Conservation (phyloP, 371 early-diverging fungal species). For the Zychaea mexicana region DNA sequence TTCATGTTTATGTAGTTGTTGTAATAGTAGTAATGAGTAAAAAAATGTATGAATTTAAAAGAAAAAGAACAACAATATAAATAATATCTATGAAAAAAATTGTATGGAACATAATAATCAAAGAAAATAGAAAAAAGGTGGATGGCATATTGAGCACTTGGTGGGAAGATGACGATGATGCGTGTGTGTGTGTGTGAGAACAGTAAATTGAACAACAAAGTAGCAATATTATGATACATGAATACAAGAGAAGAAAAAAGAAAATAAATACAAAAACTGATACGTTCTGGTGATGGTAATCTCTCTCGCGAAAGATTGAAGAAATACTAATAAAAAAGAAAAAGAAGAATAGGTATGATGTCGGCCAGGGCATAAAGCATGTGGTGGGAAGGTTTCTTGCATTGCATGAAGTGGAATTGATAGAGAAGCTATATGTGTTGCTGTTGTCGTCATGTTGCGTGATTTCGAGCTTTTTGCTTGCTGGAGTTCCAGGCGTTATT, state of each 20-base stretch:
- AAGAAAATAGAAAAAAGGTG: neutral
- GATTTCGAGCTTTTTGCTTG: too few species aligned
- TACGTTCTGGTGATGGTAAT: slow-evolving; percentile 56
- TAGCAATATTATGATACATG: slow-evolving; percentile 37
- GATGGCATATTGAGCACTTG: neutral
- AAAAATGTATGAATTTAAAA: too few species aligned
- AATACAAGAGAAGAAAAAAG: slow-evolving; percentile 54
- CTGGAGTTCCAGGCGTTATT: neutral
- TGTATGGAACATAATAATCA: neutral
- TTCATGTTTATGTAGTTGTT: neutral
- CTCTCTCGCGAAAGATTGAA: neutral
- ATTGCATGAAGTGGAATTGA: too few species aligned
- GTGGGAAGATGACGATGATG: neutral
- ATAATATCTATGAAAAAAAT: neutral
- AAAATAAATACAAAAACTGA: slow-evolving; percentile 58
- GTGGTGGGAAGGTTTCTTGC: neutral
- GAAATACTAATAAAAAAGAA: slow-evolving; percentile 6
- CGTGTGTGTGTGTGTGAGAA: neutral
- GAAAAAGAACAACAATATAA: too few species aligned
- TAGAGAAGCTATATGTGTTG: too few species aligned
- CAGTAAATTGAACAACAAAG: slow-evolving; percentile 33
- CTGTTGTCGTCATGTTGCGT: too few species aligned
- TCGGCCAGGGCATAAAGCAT: slow-evolving; percentile 1
- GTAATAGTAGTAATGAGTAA: too few species aligned
- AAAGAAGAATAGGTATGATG: too few species aligned